These are phyloP conservation scores for Paramyrothecium roridum DNA, from an alignment of 2,329 filamentous ascomycete genomes.

Conservation along the genomic window DNA sequence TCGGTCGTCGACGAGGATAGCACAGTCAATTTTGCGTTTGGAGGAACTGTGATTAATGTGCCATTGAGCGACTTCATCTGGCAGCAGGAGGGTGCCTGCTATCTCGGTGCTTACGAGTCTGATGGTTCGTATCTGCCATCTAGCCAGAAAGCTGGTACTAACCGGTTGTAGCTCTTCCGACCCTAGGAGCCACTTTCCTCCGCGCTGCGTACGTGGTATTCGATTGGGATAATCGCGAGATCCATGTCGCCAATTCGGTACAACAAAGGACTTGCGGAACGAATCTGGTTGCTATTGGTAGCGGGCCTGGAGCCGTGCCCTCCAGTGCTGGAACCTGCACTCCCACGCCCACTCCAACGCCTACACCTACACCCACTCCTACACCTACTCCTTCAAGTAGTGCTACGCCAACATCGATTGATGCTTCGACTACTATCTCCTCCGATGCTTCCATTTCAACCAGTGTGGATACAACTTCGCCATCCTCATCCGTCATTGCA, in stretches of 20 bases:
- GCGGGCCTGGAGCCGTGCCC: conserved; percentile 28
- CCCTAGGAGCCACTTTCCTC: conserved; percentile 36
- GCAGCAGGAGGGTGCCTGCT: conserved; percentile 28
- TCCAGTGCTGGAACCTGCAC: conserved; percentile 10
- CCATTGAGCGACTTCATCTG: conserved; percentile 44
- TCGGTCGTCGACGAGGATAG: conserved; percentile 27
- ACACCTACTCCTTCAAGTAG: neutral
- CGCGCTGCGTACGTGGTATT: conserved; percentile 32
- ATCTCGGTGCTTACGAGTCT: conserved; percentile 44
- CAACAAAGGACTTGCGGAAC: conserved; percentile 16
- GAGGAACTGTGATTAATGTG: conserved; percentile 40
- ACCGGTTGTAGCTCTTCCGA: neutral
- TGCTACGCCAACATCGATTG: neutral
- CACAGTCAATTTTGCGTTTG: conserved; percentile 46
- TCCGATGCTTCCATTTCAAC: neutral
- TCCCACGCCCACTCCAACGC: conserved; percentile 9
- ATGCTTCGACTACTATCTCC: neutral
- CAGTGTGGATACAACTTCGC: neutral
- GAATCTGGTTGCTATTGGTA: conserved; percentile 22
- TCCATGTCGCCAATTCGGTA: conserved; percentile 21
- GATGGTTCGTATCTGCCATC: conserved; percentile 15
- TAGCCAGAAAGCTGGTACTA: neutral
- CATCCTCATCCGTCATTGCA: neutral
- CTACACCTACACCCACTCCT: conserved; percentile 5
- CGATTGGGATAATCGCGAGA: conserved; percentile 26